Percentiles rank a stretch among this genome's conserved stretches.
phyloP scores from a whole-genome alignment of 805 yeast genomes.

The Candida alai region DNA sequence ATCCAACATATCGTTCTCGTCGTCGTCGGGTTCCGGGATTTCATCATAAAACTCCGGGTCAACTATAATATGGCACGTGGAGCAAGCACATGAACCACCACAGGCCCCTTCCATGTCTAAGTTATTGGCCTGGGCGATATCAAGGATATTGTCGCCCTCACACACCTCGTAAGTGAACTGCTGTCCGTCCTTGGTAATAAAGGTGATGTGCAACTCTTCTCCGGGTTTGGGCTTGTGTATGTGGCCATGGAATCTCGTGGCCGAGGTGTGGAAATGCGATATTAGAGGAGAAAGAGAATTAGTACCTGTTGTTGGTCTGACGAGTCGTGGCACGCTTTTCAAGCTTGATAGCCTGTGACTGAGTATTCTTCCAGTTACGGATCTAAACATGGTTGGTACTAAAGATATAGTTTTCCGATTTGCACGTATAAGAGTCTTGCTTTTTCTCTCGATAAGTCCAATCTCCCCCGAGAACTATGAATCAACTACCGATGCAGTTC shows the following conservation, averaged over 20 bases:
- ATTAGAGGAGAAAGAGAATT: constrained; percentile 4
- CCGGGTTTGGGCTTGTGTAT: constrained; percentile 89
- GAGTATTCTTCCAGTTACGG: no score
- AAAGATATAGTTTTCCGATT: no score
- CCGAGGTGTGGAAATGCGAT: constrained; percentile 17
- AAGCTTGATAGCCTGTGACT: no score
- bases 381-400: no score
- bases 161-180: constrained; percentile 81
- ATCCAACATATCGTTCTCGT: constrained; percentile 97
- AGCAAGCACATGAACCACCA: constrained; percentile 98
- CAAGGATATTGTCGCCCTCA: constrained; percentile 87
- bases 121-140: constrained; percentile 91
- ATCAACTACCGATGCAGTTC: no score
- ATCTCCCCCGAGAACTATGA: no score
- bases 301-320: no score
- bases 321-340: no score
- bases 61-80: constrained; percentile 94
- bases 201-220: constrained; percentile 78
- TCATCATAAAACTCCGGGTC: constrained; percentile 92
- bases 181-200: constrained; percentile 86
- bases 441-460: no score
- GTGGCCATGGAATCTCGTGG: constrained; percentile 64
- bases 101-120: constrained; percentile 98
- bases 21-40: constrained; percentile 94
- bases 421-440: no score